Evolutionary conservation across 768 basidiomycete genomes (phyloP), one percentile per base, ranked within the genome.

Genomic region (Tulasnella sp.): DNA sequence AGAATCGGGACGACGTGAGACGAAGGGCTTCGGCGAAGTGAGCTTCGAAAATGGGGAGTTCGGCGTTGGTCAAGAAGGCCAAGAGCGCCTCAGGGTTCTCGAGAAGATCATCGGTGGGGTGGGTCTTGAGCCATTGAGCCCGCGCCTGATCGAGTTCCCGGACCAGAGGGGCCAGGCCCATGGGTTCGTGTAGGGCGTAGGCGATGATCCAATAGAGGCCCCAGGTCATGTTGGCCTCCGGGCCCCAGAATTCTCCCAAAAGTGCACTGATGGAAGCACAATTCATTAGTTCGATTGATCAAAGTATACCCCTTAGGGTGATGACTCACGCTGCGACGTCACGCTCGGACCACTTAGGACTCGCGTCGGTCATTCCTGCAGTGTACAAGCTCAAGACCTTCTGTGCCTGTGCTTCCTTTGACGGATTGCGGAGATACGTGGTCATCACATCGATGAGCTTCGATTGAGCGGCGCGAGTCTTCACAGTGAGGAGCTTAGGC

Each of bases 171-270:
- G 45, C 19, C 9, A 59, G 47, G 10, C 48, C 45, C 10, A 50
- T 26, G 34, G 58, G 58, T 50, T 51, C 29, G 27, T 59, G 58
- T 4, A 59, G 58, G n/a, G 26, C 19, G 4, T 50, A 48, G 30
- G 2, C n/a, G 17, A 59, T 13, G 2, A n/a, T 13, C 58, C 58
- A 59, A 48, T 23, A 51, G 3, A 55, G 55, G 1, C 54, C 63
- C 41, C 26, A 48, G 43, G 55, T 53, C 34, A 60, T 60, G 34
- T 64, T 64, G 7, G 50, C 61, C 4, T 58, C 41, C 10, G 56
- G 29, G 13, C 61, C 63, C 55, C 61, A 64, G 17, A 60, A 45
- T 27, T 53, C 51, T 13, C 44, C 48, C 11, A 19, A 44, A 13
- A 64, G 38, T 10, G 50, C 13, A 1, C 47, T n/a, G n/a, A n/a